phyloP scores from a whole-genome alignment of 1,139 yeast species.

The Yamadazyma diospyri region DNA sequence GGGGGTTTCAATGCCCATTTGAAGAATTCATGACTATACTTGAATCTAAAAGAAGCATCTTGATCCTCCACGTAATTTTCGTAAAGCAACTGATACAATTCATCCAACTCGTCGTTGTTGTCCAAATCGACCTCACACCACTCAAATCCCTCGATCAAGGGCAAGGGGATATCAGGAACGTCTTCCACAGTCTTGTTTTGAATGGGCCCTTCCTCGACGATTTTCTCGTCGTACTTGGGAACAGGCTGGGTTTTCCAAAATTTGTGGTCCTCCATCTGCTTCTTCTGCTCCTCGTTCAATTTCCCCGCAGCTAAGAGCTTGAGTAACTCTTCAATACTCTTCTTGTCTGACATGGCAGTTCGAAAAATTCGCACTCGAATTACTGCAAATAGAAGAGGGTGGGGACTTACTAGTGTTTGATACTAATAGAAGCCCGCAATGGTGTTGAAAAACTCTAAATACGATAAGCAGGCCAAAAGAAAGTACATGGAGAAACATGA shows the following conservation, averaged over 20 bases:
- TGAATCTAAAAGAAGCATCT: conserved; percentile 88
- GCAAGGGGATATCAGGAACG: conserved; percentile 65
- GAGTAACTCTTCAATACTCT: conserved; percentile 44
- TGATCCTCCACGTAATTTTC: conserved; percentile 93
- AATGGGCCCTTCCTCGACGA: conserved; percentile 79
- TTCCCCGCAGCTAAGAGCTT: conserved; percentile 52
- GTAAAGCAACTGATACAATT: conserved; percentile 74
- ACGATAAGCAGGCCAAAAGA: conserved; percentile 44
- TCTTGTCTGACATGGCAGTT: conserved; percentile 7
- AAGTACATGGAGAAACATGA: conserved; percentile 43
- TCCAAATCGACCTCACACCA: conserved; percentile 82
- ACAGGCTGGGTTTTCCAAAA: conserved; percentile 99
- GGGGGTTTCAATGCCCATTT: conserved; percentile 95
- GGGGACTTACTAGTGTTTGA: too few relatives aligned
- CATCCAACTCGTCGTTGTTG: conserved; percentile 54
- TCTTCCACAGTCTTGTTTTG: conserved; percentile 70
- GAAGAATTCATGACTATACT: conserved; percentile 78
- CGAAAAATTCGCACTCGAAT: background rate
- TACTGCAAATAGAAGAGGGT: too few relatives aligned
- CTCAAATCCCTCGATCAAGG: conserved; percentile 74
- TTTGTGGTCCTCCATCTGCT: conserved; percentile 83
- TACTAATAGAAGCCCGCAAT: too few relatives aligned
- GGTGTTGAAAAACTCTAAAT: conserved; percentile 45
- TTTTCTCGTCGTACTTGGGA: conserved; percentile 63
- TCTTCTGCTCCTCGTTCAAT: conserved; percentile 51